Evolutionary conservation across 2,329 filamentous ascomycete species (phyloP).

Genomic region (Endoconidiophora laricicola): DNA sequence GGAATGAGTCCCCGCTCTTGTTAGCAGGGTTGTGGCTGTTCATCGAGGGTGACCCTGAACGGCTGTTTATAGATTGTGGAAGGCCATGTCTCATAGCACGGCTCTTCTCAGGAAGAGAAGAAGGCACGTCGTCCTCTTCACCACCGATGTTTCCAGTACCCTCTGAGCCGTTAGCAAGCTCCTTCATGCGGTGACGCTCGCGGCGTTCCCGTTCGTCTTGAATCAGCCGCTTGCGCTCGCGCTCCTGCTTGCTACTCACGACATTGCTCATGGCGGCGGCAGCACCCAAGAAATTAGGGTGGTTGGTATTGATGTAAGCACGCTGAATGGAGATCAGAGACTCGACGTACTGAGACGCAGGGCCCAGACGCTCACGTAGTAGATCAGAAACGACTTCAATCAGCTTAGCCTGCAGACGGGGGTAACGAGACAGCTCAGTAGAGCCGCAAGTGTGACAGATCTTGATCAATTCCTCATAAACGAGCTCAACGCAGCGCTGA

Average conservation of each 20-base stretch:
- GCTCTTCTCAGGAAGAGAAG: constrained; percentile 11
- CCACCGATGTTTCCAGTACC: constrained; percentile 22
- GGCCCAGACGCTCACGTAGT: constrained; percentile 77
- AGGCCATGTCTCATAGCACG: constrained; percentile 4
- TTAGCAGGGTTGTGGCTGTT: constrained; percentile 45
- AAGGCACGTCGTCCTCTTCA: constrained; percentile 21
- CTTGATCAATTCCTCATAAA: constrained; percentile 98
- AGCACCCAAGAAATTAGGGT: constrained; percentile 93
- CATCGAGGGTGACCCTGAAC: constrained; percentile 72
- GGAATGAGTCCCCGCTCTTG: constrained; percentile 61
- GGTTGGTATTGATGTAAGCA: constrained; percentile 98
- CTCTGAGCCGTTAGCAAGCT: constrained; percentile 59
- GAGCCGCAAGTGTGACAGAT: constrained; percentile 98
- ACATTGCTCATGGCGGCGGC: constrained; percentile 96
- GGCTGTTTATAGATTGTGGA: constrained; percentile 24
- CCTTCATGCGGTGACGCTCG: constrained; percentile 68
- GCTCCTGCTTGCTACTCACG: constrained; percentile 85
- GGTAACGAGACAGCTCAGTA: constrained; percentile 80
- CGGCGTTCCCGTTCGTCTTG: constrained; percentile 76
- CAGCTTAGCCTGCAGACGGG: constrained; percentile 83
- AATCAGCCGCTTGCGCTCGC: constrained; percentile 64
- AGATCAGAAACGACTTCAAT: constrained; percentile 97
- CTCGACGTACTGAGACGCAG: constrained; percentile 80
- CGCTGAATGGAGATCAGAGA: constrained; percentile 94
- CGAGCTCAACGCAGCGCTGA: constrained; percentile 90